Base-by-base conservation (phyloP, 805 yeast genomes). In the Wickerhamomyces mucosus region DNA sequence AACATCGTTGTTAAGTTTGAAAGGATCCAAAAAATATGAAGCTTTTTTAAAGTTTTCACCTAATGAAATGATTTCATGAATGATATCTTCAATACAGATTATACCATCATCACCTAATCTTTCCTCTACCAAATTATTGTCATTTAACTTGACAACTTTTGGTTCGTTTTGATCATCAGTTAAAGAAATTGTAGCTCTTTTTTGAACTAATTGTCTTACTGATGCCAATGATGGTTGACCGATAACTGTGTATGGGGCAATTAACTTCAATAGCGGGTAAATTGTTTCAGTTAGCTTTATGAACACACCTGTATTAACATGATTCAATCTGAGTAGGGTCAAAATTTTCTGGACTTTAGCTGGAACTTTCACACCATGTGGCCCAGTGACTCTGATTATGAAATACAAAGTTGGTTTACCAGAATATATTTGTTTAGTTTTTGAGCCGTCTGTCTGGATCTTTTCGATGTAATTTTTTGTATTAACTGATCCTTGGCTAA, bases 61-160 rank as follows among this genome's bases (percentile, higher is more conserved):
- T 43, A 79, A 47, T 13, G 75, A 53, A 15, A 62, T 64, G 33
- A 82, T 65, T 57, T 81, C 89, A 49, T 77, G 84, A 33, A 82
- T 71, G 35, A 82, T 64, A 57, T 82, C 94, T 60, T 82, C 92
- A 14, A 79, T 69, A 71, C 94, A 82, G 40, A 82, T 74, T 38
- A 78, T 61, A 18, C 89, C 86, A 33, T 63, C 59, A 7, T 78
- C 81, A 25, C 78, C 78, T 39, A 82, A 64, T 46, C 65, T 61
- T 46, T 80, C 86, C 58, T 82, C 94, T 32, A 82, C 77, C 25
- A 75, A 56, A 45, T 73, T 76, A 61, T 82, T 82, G 56, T 78
- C 85, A 53, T 81, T 82, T 45, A 82, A 59, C 36, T 74, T 68
- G 24, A 68, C 55, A 29, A 62, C 59, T 28, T 59, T 63, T 1